Evolutionary conservation across 495 filamentous ascomycete genomes (phyloP), one percentile per base, ranked within the genome.

Genomic region (Aspergillus funiculosus): DNA sequence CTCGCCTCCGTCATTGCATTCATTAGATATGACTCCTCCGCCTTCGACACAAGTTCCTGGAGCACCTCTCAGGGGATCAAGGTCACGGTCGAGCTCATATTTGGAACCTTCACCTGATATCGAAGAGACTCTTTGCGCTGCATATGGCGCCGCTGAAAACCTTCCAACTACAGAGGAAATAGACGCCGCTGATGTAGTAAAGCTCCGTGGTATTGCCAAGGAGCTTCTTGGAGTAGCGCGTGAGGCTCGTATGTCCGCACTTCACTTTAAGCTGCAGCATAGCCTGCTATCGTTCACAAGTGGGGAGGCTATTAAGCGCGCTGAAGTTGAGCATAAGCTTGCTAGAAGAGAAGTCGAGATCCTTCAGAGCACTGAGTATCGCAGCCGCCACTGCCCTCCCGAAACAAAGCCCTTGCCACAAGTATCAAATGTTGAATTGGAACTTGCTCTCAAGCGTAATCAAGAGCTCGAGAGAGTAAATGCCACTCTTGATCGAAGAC

Each of bases 191-290:
- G 70, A 73, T 4, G 64, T 75, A 19, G 68, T 73, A 1, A 77
- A 82, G 49, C 73, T 87, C 37, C 77, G 80, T 26, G 71, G 66
- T 22, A 77, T 91, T 39, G 74, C 78, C 26, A 66, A 70, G 22
- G 74, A 77, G 17, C 60, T 82, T 1, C 61, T 75, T 20, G 56
- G 61, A 7, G 64, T 75, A 5, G 63, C 81, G 5, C 68, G 75
- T 36, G 81, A 86, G 48, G 74, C 80, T 41, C 86, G 88, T 37
- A 86, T 87, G 73, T 83, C 85, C 34, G 83, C 86, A 1, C 82
- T 94, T 18, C 92, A 98, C 59, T 84, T 94, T 71, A 94, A 92
- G 57, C 68, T 98, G 36, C 91, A 96, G 60, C 87, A 92, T 57
- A 88, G 82, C 54, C 75, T 98, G 49, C 76, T 95, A 17, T 82